Percentiles rank a stretch among this genome's conserved stretches.
These are phyloP conservation scores for Colletotrichum falcatum DNA, from an alignment of 2,329 filamentous ascomycete species.

Conservation along the genomic window DNA sequence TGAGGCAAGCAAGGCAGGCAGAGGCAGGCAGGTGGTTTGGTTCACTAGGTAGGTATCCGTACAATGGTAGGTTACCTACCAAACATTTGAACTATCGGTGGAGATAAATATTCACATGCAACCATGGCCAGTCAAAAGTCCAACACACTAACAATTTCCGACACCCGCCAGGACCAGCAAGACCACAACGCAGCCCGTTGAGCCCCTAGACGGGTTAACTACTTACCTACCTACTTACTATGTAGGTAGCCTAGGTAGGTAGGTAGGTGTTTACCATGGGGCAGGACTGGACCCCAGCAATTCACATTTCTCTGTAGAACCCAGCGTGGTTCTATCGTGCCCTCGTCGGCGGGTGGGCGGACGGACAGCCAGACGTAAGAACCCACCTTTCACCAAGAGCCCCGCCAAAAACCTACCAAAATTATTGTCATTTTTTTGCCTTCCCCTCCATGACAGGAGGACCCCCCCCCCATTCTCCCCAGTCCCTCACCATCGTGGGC, in stretches of 20 bases:
- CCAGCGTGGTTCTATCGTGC: not conserved
- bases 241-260: too few species aligned
- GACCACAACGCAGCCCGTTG: not conserved
- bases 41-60: too few species aligned
- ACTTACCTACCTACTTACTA: not conserved
- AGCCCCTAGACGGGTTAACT: not conserved
- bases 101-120: conserved; percentile 20
- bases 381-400: conserved; percentile 22
- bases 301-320: too few species aligned
- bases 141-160: conserved; percentile 29
- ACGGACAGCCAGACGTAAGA: not conserved
- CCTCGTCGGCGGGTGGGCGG: not conserved
- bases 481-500: conserved; percentile 35
- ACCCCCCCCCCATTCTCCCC: not conserved
- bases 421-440: conserved; percentile 40
- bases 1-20: not conserved
- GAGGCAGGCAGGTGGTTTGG: not conserved
- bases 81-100: not conserved
- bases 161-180: not conserved
- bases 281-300: too few species aligned
- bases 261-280: not conserved
- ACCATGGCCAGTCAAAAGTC: conserved; percentile 27
- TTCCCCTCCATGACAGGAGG: conserved; percentile 37
- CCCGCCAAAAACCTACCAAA: conserved; percentile 40
- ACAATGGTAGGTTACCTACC: too few species aligned